phyloP scores from a whole-genome alignment of 768 basidiomycete species.

The Boletus edulis region DNA sequence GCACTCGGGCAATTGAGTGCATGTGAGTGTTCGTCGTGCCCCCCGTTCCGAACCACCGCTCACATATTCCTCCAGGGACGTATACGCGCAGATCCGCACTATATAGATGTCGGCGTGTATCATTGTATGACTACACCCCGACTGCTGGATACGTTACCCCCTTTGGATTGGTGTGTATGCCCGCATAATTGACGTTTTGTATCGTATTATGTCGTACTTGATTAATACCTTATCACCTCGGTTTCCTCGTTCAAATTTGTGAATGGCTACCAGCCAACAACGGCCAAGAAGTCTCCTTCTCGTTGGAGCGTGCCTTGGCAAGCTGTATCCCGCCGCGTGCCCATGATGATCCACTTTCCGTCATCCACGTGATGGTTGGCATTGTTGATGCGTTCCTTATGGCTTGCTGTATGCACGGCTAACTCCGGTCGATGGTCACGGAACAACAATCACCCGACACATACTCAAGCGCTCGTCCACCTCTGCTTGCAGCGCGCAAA shows the following conservation, averaged over 20 bases:
- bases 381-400: too few relatives aligned
- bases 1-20: conserved; percentile 4
- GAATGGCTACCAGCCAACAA: not conserved
- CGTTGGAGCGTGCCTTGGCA: conserved; percentile 18
- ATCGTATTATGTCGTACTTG: conserved; percentile 2
- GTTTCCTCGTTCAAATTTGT: not conserved
- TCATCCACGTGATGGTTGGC: not conserved
- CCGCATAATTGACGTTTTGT: conserved; percentile 9
- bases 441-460: not conserved
- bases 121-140: not conserved
- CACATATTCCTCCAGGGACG: not conserved
- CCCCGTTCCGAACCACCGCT: not conserved
- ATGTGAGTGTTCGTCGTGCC: not conserved
- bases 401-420: not conserved
- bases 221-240: not conserved
- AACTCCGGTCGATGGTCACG: too few relatives aligned
- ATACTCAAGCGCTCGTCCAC: not conserved
- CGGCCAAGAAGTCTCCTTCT: not conserved
- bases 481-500: not conserved
- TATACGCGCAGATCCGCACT: not conserved
- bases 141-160: not conserved
- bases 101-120: not conserved
- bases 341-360: not conserved
- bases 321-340: conserved; percentile 16
- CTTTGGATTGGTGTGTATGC: not conserved